A percentile compares a stretch with the other conserved stretches of the same genome.
phyloP scores from a whole-genome alignment of 495 filamentous ascomycete genomes.

The Aspergillus mulundensis region DNA sequence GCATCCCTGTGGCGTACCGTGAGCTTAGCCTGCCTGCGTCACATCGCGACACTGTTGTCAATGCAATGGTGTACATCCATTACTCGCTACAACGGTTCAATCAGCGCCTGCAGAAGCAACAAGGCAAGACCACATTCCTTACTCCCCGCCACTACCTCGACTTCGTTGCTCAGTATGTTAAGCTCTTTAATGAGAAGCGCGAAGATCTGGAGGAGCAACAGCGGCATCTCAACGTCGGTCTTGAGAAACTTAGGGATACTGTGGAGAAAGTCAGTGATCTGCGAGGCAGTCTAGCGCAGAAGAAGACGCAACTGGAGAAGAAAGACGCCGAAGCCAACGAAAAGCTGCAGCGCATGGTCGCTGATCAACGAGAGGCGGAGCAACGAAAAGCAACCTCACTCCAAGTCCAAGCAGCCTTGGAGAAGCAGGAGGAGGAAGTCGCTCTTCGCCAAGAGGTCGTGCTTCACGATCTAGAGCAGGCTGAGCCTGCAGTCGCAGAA shows the following conservation, averaged over 20 bases:
- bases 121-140: conserved; percentile 83
- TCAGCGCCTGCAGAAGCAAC: conserved; percentile 80
- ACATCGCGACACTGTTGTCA: conserved; percentile 86
- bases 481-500: conserved; percentile 89
- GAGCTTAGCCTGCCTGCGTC: conserved; percentile 79
- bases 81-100: conserved; percentile 92
- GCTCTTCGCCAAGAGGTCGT: conserved; percentile 80
- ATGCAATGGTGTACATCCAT: conserved; percentile 98
- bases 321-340: conserved; percentile 96
- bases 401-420: conserved; percentile 80
- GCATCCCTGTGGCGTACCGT: conserved; percentile 84
- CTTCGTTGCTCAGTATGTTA: conserved; percentile 97
- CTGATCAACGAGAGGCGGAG: conserved; percentile 93
- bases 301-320: conserved; percentile 85
- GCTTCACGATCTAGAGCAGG: conserved; percentile 78
- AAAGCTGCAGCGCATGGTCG: conserved; percentile 94
- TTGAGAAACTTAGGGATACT: conserved; percentile 96
- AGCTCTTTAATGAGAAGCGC: conserved; percentile 95
- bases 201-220: conserved; percentile 99
- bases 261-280: conserved; percentile 96
- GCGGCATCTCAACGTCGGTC: conserved; percentile 92
- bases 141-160: conserved; percentile 97
- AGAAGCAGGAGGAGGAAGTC: conserved; percentile 87
- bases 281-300: conserved; percentile 81
- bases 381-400: conserved; percentile 81